Conservation (phyloP, 2,329 filamentous ascomycete species). For the Cryphonectria radicalis region DNA sequence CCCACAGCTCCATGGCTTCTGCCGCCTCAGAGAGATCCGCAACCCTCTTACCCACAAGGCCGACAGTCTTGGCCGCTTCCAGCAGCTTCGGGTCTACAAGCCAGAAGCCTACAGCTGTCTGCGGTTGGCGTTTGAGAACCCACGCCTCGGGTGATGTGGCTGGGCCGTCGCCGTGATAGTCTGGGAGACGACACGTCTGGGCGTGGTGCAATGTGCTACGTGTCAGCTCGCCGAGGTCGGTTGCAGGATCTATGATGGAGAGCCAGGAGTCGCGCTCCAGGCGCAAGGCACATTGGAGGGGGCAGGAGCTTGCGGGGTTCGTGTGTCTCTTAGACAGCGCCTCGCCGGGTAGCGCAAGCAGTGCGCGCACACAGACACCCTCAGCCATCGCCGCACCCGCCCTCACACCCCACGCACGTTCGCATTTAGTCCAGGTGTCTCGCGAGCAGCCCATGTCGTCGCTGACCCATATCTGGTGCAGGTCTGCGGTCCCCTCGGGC, state of each 20-base stretch:
- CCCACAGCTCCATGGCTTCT: too few species aligned
- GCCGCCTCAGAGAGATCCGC: too few species aligned
- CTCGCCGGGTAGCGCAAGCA: not conserved
- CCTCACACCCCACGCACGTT: not conserved
- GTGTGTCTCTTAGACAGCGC: not conserved
- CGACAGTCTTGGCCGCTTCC: conserved; percentile 6
- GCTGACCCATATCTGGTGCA: conserved; percentile 2
- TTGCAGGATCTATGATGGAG: not conserved
- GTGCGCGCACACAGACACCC: not conserved
- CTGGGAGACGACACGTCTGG: not conserved
- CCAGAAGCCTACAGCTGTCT: conserved; percentile 21
- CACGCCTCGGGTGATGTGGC: conserved; percentile 12
- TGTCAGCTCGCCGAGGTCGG: not conserved
- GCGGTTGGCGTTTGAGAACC: not conserved
- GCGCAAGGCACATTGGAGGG: not conserved
- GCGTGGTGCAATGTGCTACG: not conserved
- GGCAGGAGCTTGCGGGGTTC: not conserved
- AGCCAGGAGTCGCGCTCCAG: not conserved
- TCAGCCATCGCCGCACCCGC: not conserved
- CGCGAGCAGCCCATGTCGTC: not conserved
- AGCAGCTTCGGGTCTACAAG: conserved; percentile 10
- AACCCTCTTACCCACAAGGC: not conserved
- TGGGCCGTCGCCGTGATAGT: not conserved
- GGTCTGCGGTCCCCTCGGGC: not conserved
- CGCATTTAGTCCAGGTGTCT: not conserved